phyloP scores from a whole-genome alignment of 345 rosid species.

The Corymbia maculata region DNA sequence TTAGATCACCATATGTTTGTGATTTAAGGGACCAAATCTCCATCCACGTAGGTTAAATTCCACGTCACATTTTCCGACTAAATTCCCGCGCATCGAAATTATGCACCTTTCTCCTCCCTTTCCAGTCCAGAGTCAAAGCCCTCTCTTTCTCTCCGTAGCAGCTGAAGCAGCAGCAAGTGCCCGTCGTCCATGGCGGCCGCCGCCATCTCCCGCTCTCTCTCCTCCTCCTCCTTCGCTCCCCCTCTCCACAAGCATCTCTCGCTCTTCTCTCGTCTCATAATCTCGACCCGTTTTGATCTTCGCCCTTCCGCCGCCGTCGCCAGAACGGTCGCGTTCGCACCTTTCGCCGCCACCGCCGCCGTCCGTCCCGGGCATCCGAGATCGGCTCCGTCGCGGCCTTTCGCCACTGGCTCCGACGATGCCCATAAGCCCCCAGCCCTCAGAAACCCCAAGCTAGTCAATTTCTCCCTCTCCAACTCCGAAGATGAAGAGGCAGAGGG shows the following conservation, averaged over 20 bases:
- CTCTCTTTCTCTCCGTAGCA: not conserved
- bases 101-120: not conserved
- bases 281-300: not conserved
- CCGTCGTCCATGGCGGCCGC: constrained; percentile 2
- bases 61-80: not conserved
- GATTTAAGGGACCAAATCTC: not conserved
- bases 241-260: not conserved
- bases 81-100: not conserved
- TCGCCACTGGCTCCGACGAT: not conserved
- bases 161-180: not conserved
- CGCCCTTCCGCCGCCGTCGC: not conserved
- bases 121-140: not conserved
- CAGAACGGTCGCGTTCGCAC: not conserved
- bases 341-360: not conserved
- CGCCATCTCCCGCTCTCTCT: not conserved
- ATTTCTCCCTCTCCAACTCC: constrained; percentile 55
- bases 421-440: not conserved
- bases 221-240: not conserved
- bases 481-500: constrained; percentile 26
- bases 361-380: not conserved
- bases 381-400: not conserved
- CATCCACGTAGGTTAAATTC: not conserved
- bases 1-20: not conserved
- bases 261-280: not conserved
- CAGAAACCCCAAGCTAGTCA: constrained; percentile 15